These are phyloP conservation scores for Conticribra guillardii DNA, from an alignment of 108 stramenopile species.

Conservation along the genomic window DNA sequence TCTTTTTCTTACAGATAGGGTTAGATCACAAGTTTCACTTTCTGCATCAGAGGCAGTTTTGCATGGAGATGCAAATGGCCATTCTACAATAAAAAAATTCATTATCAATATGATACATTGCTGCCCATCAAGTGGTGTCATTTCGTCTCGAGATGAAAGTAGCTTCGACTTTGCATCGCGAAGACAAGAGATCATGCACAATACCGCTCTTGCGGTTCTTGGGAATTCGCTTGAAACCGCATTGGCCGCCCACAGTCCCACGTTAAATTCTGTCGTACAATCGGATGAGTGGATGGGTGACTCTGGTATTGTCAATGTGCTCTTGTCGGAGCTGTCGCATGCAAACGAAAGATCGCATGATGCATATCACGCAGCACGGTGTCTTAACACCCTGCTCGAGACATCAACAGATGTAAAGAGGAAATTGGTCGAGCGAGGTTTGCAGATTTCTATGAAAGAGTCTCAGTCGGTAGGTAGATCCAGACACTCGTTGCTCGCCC, in stretches of 20 bases:
- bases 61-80: conserved; percentile 7
- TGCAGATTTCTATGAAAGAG: conserved; percentile 1
- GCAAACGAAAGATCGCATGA: conserved; percentile 23
- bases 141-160: not conserved
- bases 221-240: conserved; percentile 28
- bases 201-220: conserved; percentile 27
- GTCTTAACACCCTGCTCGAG: conserved; percentile 15
- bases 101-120: conserved; percentile 11
- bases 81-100: conserved; percentile 25
- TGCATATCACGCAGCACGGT: conserved; percentile 42
- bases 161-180: conserved; percentile 10
- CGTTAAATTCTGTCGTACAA: conserved; percentile 2
- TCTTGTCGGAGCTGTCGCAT: conserved; percentile 22
- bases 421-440: conserved; percentile 18
- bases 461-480: conserved; percentile 13
- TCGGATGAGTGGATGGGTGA: conserved; percentile 33
- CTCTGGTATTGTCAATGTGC: conserved; percentile 28
- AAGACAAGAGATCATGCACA: conserved; percentile 26
- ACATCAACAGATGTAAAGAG: conserved; percentile 16
- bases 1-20: conserved; percentile 60
- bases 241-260: not conserved
- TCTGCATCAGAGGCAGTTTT: conserved; percentile 30
- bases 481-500: conserved; percentile 27
- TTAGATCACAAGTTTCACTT: conserved; percentile 21
- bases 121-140: not conserved